phyloP scores from a whole-genome alignment of 2,329 filamentous ascomycete genomes.

The Penicillium psychrosexuale region DNA sequence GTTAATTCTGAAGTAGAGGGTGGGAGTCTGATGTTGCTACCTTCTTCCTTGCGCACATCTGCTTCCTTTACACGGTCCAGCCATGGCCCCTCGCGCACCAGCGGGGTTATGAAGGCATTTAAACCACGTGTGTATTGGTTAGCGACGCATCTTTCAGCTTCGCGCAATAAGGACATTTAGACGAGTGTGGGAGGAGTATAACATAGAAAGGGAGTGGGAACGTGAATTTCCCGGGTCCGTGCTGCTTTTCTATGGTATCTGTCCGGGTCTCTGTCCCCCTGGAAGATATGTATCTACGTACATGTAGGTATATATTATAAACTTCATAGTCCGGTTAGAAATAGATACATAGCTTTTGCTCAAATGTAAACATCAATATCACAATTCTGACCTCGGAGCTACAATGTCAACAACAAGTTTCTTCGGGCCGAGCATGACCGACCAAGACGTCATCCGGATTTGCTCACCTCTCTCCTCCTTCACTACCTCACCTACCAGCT shows the following conservation, averaged over 20 bases:
- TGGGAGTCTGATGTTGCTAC: slow-evolving; percentile 20
- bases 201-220: slow-evolving; percentile 6
- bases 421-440: slow-evolving; percentile 17
- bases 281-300: not conserved
- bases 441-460: slow-evolving; percentile 17
- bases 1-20: not conserved
- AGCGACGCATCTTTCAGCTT: slow-evolving; percentile 44
- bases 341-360: not conserved
- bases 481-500: slow-evolving; percentile 1
- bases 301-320: not conserved
- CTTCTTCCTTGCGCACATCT: slow-evolving; percentile 35
- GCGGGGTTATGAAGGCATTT: slow-evolving; percentile 43
- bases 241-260: slow-evolving; percentile 1
- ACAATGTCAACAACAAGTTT: slow-evolving; percentile 1
- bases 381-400: not conserved
- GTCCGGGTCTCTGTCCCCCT: not conserved
- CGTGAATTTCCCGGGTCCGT: slow-evolving; percentile 15
- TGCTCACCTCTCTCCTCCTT: not conserved
- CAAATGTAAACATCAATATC: not conserved
- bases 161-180: slow-evolving; percentile 46
- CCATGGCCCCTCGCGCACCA: slow-evolving; percentile 35
- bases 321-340: not conserved
- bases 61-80: slow-evolving; percentile 37
- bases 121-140: slow-evolving; percentile 38
- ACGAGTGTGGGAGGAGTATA: slow-evolving; percentile 1